Evolutionary conservation across 352 stramenopile species (phyloP).

Genomic region (Aphanomyces stellatus): DNA sequence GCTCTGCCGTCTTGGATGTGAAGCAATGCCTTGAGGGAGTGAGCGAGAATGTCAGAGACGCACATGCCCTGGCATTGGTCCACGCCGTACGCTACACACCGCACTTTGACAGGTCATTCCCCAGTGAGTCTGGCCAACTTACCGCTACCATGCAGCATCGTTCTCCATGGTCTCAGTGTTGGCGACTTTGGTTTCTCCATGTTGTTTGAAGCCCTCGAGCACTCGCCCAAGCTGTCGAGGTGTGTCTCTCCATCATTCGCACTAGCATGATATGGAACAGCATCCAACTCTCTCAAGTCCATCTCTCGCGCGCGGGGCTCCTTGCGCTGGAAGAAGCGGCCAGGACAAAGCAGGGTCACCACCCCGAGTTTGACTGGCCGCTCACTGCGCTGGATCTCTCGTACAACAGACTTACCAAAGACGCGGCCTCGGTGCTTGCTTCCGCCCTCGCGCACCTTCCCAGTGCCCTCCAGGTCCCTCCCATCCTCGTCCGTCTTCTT

Average conservation of each 20-base stretch:
- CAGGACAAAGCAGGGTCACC: conserved; percentile 19
- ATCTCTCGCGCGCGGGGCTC: conserved; percentile 32
- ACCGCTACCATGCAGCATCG: conserved; percentile 14
- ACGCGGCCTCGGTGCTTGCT: not conserved
- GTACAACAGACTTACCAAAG: conserved; percentile 3
- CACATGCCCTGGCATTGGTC: not conserved
- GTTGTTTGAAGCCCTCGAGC: conserved; percentile 39
- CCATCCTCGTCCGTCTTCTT: not conserved
- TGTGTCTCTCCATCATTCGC: too few species aligned
- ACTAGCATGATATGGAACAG: too few species aligned
- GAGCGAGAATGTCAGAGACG: not conserved
- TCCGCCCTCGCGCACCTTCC: not conserved
- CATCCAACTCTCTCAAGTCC: conserved; percentile 30
- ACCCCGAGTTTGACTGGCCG: not conserved
- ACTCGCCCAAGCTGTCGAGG: not conserved
- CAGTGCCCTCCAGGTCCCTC: not conserved
- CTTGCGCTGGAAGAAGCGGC: conserved; percentile 44
- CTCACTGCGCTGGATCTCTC: conserved; percentile 6
- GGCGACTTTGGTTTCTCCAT: conserved; percentile 32
- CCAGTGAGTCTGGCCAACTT: not conserved
- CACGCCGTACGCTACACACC: not conserved
- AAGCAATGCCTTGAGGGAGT: not conserved
- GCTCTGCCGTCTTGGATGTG: not conserved
- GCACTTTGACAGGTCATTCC: not conserved
- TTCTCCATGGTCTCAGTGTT: conserved; percentile 41